phyloP scores from a whole-genome alignment of 371 early-diverging fungal species.

The Mitosporidium daphniae region DNA sequence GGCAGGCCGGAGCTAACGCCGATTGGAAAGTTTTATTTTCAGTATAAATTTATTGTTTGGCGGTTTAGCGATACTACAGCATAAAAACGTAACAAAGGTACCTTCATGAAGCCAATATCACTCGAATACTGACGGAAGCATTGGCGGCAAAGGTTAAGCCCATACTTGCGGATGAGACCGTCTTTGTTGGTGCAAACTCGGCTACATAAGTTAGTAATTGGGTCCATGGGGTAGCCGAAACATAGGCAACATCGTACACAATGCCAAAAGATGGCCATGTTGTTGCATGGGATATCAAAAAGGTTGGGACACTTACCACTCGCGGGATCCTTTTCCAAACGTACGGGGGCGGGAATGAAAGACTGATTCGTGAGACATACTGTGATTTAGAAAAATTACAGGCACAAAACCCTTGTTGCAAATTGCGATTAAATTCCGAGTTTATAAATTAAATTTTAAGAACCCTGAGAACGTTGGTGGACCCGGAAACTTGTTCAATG shows the following conservation, averaged over 20 bases:
- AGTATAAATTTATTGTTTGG: too few relatives aligned
- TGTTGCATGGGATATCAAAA: not conserved
- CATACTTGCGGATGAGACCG: slow-evolving; percentile 98
- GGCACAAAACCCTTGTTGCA: too few relatives aligned
- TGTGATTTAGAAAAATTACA: slow-evolving; percentile 12
- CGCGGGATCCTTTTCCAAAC: slow-evolving; percentile 88
- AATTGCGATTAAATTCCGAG: too few relatives aligned
- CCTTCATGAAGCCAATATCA: slow-evolving; percentile 75
- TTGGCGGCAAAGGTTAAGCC: slow-evolving; percentile 94
- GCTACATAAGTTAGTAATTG: slow-evolving; percentile 13
- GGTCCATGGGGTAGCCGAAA: slow-evolving; percentile 5
- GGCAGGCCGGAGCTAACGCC: slow-evolving; percentile 28
- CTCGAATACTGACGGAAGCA: slow-evolving; percentile 96
- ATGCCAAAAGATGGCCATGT: slow-evolving; percentile 1
- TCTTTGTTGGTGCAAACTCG: slow-evolving; percentile 88
- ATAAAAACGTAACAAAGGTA: too few relatives aligned
- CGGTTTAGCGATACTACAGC: too few relatives aligned
- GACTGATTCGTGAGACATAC: slow-evolving; percentile 70
- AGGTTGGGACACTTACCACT: slow-evolving; percentile 23
- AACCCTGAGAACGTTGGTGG: slow-evolving; percentile 12
- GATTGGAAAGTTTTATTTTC: too few relatives aligned
- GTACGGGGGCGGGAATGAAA: slow-evolving; percentile 77
- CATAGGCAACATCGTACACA: too few relatives aligned
- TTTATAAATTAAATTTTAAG: too few relatives aligned
- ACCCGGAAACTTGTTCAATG: slow-evolving; percentile 7